Conservation (phyloP, 495 filamentous ascomycete genomes). For the Cercophora sp. region DNA sequence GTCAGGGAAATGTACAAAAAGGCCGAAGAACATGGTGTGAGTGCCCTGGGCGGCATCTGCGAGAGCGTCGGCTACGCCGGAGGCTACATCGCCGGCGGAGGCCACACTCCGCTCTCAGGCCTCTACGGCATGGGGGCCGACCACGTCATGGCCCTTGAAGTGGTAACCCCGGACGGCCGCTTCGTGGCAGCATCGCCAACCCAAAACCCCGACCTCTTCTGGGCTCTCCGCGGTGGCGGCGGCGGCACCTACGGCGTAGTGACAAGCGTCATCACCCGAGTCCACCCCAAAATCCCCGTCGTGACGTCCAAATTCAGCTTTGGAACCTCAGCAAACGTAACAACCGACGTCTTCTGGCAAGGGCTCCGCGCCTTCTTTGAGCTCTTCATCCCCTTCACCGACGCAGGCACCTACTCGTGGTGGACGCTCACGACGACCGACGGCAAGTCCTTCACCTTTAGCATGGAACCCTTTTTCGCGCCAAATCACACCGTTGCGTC, state of each 20-base stretch:
- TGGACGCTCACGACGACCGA: constrained; percentile 19
- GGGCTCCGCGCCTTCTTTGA: constrained; percentile 46
- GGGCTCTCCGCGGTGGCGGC: constrained; percentile 35
- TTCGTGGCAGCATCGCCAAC: constrained; percentile 39
- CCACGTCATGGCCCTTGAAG: constrained; percentile 41
- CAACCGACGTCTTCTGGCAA: constrained; percentile 30
- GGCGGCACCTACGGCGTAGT: constrained; percentile 50
- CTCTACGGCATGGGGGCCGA: constrained; percentile 47
- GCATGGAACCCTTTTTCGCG: too few species aligned
- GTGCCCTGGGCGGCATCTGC: constrained; percentile 48
- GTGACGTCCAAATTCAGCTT: constrained; percentile 29
- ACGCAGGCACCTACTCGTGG: constrained; percentile 49
- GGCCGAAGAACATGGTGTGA: constrained; percentile 29
- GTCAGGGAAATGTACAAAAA: constrained; percentile 42
- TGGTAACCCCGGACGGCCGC: constrained; percentile 43
- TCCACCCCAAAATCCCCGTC: constrained; percentile 38
- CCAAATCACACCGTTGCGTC: too few species aligned
- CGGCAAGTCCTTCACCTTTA: too few species aligned
- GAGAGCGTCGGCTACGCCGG: constrained; percentile 34
- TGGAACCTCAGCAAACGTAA: constrained; percentile 32
- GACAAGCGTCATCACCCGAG: constrained; percentile 46
- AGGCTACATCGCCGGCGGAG: constrained; percentile 42
- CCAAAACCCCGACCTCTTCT: constrained; percentile 46
- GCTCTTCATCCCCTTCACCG: constrained; percentile 38
- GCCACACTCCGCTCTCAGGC: constrained; percentile 38